Evolutionary conservation across 441 rosid species (phyloP), one percentile per base, ranked within the genome.

Genomic region (Pelargonium myrrhifolium): DNA sequence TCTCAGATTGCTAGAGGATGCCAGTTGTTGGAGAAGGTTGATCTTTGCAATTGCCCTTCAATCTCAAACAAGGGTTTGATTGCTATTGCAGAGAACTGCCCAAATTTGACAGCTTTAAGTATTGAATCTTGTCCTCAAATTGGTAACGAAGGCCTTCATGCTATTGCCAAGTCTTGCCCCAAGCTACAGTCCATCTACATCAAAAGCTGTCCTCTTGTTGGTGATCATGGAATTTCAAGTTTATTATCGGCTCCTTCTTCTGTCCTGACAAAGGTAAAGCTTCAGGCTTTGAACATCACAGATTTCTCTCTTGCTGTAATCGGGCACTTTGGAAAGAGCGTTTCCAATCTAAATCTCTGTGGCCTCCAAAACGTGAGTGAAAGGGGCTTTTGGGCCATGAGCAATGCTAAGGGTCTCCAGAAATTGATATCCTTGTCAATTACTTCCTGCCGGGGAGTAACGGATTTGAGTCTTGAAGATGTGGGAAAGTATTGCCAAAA

Each of bases 361-460:
- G 84, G 85, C 69, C 96, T 94, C 58, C 87, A 81, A 71, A 80
- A 87, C 62, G 93, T 88, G 65, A 92, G 83, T 9, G 97, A 92
- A 86, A 94, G 82, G 78, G 99, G 99, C 51, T 92, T 94, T 74
- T 92, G 99, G 98, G 97, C 88, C 63, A 92, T 94, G 99, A 98
- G 98, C 9, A 94, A 88, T 71, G 91, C 92, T 15, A 83, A 72
- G 59, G 96, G 97, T 61, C 74, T 94, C 75, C 78, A 84, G 72
- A 87, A 83, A 58, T 74, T 92, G 76, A 68, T 59, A 31, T 79
- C 86, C 10, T 78, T 92, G 78, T 78, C 84, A 15, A 74, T 94
- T 64, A 78, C 79, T 60, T 85, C 94, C 35, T 88, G 99, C 76
- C 72, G 85, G 17, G 97, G 97, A 14, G 75, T 89, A 67, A 92